Percentiles rank a stretch among this genome's conserved stretches.
These are phyloP conservation scores for Suillus spraguei DNA, from an alignment of 768 basidiomycete species.

Conservation along the genomic window DNA sequence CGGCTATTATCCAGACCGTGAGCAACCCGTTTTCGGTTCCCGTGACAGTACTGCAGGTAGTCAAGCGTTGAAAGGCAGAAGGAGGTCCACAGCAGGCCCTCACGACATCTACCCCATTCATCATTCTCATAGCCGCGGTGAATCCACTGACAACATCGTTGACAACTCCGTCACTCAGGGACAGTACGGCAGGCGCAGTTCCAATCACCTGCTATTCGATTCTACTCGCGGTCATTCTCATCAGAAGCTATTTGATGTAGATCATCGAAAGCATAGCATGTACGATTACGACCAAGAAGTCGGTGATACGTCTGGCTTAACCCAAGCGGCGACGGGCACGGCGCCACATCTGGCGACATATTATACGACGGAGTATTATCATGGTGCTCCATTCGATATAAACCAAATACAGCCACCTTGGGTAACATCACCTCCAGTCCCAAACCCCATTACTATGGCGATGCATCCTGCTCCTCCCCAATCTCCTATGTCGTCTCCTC, in stretches of 20 bases:
- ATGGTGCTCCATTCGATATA: constrained; percentile 19
- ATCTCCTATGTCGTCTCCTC: constrained; percentile 23
- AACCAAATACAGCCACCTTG: constrained; percentile 27
- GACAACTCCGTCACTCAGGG: constrained; percentile 15
- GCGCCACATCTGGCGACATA: constrained; percentile 1
- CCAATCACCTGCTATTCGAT: constrained; percentile 44
- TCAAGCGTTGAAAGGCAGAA: constrained; percentile 3
- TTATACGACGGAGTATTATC: constrained; percentile 11
- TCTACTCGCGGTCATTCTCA: constrained; percentile 30
- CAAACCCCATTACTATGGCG: constrained; percentile 22
- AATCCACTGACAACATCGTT: constrained; percentile 4
- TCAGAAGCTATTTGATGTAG: constrained; percentile 27
- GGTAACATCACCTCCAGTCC: constrained; percentile 24
- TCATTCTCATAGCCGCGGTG: constrained; percentile 18
- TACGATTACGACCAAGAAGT: constrained; percentile 23
- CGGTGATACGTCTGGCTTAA: neutral
- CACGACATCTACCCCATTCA: constrained; percentile 19
- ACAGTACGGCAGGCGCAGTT: constrained; percentile 35
- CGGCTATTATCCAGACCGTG: constrained; percentile 26
- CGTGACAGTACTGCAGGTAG: neutral
- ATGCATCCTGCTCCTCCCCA: constrained; percentile 31
- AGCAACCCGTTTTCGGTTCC: constrained; percentile 17
- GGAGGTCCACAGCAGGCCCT: neutral
- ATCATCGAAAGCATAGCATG: constrained; percentile 25
- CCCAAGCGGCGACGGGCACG: neutral